Conservation (phyloP, 2,329 filamentous ascomycete species). For the Didymella exigua region DNA sequence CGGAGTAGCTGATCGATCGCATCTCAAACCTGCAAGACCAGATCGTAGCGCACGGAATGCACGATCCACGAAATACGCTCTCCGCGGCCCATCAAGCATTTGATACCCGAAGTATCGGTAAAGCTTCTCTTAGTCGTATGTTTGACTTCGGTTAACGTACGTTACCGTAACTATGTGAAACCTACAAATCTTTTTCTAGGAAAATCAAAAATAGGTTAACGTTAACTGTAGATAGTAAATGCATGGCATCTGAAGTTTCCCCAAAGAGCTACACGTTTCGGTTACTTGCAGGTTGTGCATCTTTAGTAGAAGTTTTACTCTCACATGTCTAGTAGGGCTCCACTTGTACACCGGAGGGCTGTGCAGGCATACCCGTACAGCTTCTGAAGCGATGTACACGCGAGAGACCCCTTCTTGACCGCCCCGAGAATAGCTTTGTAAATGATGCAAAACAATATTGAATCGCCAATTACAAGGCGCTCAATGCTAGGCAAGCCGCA, state of each 20-base stretch:
- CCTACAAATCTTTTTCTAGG: no score
- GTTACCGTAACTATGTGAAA: no score
- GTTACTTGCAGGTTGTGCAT: no score
- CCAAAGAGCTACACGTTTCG: no score
- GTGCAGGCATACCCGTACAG: neutral
- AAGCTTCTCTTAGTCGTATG: constrained; percentile 2
- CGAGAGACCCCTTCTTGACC: neutral
- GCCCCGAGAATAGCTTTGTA: neutral
- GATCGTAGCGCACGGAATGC: neutral
- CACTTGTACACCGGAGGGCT: neutral
- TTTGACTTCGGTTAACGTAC: no score
- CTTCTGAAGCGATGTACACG: neutral
- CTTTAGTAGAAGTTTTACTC: no score
- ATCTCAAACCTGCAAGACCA: neutral
- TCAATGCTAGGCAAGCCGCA: neutral
- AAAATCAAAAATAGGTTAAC: no score
- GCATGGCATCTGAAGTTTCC: no score
- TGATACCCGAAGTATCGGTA: neutral
- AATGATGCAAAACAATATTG: neutral
- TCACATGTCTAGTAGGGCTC: neutral
- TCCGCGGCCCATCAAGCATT: neutral
- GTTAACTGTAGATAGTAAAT: no score
- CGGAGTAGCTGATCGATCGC: neutral
- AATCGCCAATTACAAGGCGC: neutral
- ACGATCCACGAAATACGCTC: neutral